Conservation (phyloP, 495 filamentous ascomycete species). For the Aspergillus carlsbadensis region DNA sequence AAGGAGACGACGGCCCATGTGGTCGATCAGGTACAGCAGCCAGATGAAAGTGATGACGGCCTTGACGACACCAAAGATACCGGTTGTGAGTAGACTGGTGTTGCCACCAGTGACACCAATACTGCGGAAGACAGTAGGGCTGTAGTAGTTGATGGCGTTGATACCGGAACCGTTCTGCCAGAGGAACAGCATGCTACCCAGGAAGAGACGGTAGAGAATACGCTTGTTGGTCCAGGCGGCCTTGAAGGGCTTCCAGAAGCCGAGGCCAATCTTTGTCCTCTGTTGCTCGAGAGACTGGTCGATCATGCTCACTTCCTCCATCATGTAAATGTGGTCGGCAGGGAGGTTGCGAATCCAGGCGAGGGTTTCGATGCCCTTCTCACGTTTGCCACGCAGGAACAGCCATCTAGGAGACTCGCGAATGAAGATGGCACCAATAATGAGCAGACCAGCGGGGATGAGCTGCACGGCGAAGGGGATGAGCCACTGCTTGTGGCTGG, state of each 20-base stretch:
- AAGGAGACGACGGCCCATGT: slow-evolving; percentile 64
- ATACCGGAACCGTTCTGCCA: slow-evolving; percentile 69
- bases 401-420: slow-evolving; percentile 62
- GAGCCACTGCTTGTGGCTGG: slow-evolving; percentile 49
- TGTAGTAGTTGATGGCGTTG: slow-evolving; percentile 71
- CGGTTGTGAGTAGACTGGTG: slow-evolving; percentile 50
- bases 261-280: slow-evolving; percentile 55
- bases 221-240: slow-evolving; percentile 51
- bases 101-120: slow-evolving; percentile 57
- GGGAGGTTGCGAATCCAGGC: slow-evolving; percentile 64
- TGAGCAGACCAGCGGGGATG: slow-evolving; percentile 50
- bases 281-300: slow-evolving; percentile 63
- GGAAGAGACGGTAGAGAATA: slow-evolving; percentile 66
- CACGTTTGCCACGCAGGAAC: slow-evolving; percentile 45
- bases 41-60: slow-evolving; percentile 61
- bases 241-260: slow-evolving; percentile 70
- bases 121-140: slow-evolving; percentile 57
- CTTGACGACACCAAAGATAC: slow-evolving; percentile 55
- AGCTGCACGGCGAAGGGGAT: slow-evolving; percentile 60
- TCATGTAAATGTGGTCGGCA: slow-evolving; percentile 61
- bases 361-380: slow-evolving; percentile 58
- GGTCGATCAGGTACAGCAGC: slow-evolving; percentile 70
- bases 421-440: slow-evolving; percentile 48
- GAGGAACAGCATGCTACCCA: slow-evolving; percentile 65
- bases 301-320: slow-evolving; percentile 65